Evolutionary conservation across 805 yeast genomes (phyloP).

Genomic region (Torulaspora franciscae): DNA sequence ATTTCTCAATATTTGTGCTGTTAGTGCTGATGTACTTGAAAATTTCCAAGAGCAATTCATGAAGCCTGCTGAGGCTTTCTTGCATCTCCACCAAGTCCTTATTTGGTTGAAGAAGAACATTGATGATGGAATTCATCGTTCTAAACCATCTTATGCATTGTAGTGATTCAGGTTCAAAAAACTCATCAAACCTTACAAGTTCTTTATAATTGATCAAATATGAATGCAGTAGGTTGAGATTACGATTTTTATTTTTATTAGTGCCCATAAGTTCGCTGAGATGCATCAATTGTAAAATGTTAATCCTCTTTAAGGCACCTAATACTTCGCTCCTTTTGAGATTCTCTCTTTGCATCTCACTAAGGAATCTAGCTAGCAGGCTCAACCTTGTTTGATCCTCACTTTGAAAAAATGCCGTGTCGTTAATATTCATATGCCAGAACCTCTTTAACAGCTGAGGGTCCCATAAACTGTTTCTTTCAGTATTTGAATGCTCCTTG

Average conservation of each 20-base stretch:
- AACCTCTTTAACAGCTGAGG: constrained; percentile 15
- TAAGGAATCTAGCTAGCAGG: constrained; percentile 17
- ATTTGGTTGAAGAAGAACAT: constrained; percentile 11
- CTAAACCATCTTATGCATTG: constrained; percentile 14
- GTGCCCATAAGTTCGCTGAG: constrained; percentile 16
- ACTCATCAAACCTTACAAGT: constrained; percentile 32
- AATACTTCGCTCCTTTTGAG: constrained; percentile 31
- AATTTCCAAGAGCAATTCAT: constrained; percentile 10
- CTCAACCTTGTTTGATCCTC: constrained; percentile 8
- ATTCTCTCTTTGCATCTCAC: constrained; percentile 20
- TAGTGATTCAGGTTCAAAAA: constrained; percentile 24
- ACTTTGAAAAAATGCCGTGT: constrained; percentile 2
- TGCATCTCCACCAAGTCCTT: not conserved
- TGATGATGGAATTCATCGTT: constrained; percentile 20
- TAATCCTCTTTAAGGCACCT: constrained; percentile 30
- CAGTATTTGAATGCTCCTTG: constrained; percentile 8
- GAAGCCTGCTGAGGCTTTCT: constrained; percentile 8
- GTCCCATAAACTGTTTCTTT: constrained; percentile 8
- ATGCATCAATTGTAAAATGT: constrained; percentile 33
- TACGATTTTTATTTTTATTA: constrained; percentile 11
- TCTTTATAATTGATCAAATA: constrained; percentile 34
- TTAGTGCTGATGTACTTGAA: constrained; percentile 11
- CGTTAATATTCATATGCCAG: constrained; percentile 5
- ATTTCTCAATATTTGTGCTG: constrained; percentile 18
- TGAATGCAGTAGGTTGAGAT: constrained; percentile 31